Evolutionary conservation across 257 asterid genomes (phyloP).

Genomic region (Lavandula angustifolia): DNA sequence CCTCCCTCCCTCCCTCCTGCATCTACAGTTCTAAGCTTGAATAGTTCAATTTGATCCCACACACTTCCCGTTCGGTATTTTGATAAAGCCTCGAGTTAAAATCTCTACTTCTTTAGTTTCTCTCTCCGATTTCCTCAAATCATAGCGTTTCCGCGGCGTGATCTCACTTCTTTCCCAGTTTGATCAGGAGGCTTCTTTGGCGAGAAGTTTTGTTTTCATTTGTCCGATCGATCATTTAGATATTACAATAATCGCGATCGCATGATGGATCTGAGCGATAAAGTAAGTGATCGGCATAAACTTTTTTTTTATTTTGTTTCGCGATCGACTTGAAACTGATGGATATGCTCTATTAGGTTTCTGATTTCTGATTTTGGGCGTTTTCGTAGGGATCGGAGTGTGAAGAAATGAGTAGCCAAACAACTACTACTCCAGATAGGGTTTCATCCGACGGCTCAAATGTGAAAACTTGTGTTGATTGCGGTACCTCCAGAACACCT

Average conservation of each 20-base stretch:
- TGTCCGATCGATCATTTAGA: conserved; percentile 17
- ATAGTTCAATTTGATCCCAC: neutral
- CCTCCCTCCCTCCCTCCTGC: neutral
- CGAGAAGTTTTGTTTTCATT: neutral
- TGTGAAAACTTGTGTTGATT: conserved; percentile 78
- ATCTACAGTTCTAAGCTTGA: neutral
- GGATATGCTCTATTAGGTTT: conserved; percentile 11
- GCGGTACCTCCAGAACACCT: conserved; percentile 92
- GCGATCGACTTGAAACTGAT: conserved; percentile 29
- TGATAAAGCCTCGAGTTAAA: neutral
- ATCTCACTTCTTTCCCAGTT: conserved; percentile 27
- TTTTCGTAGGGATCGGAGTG: conserved; percentile 59
- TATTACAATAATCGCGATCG: neutral
- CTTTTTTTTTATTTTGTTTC: neutral
- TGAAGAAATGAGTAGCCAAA: conserved; percentile 60
- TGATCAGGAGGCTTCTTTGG: conserved; percentile 23
- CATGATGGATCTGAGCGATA: conserved; percentile 83
- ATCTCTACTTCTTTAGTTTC: neutral
- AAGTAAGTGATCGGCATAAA: conserved; percentile 61
- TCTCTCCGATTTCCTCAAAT: neutral
- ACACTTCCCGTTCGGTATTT: too few species aligned
- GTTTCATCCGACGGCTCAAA: conserved; percentile 54
- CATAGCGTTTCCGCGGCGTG: conserved; percentile 20
- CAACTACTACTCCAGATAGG: conserved; percentile 58
- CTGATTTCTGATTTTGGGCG: neutral